Evolutionary conservation across 768 basidiomycete species (phyloP), one percentile per base, ranked within the genome.

Genomic region (Lentinus brumalis): DNA sequence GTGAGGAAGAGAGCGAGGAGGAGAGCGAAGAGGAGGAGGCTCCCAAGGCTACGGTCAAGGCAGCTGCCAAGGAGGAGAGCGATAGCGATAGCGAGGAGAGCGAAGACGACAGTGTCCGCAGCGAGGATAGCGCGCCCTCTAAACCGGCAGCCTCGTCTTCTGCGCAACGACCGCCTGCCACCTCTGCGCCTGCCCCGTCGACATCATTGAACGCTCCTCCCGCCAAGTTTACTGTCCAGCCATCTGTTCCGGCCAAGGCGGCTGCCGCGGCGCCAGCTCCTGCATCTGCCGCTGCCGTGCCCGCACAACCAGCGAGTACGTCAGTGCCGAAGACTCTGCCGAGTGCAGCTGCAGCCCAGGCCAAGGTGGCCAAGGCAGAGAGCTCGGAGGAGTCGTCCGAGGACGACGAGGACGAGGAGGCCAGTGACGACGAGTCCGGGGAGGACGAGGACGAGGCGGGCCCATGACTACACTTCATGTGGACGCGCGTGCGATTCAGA

Each of bases 1-100:
- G 83, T 56, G 77, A 79, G 26, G 73, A 74, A 41, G 73, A 71
- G 29, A 68, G 69, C 1, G 70, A 69, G 10, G 75, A 70, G 12
- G 67, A 59, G 32, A 66, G 66, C 29, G 70, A 69, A 18, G 68
- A 71, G 47, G 54, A 56, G 21, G 61, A 50, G 11, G 50, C n/a
- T 12, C 10, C 42, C 31, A 65, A 66, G 16, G 62, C 65, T 6
- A 49, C 54, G 15, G 54, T 50, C 26, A 63, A 65, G 50, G 73
- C 72, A 9, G 71, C 70, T 44, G 57, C 53, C 6, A 59, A 61
- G 31, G 59, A 62, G 8, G 62, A 61, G n/a, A 67, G 70, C 10
- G 69, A 67, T 41, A 47, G 39, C 39, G 70, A 68, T 49, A 55
- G 35, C 46, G 60, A 72, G 47, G 74, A 72, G 9, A 71, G 71